Percentiles rank a stretch among this genome's conserved stretches.
Conservation (phyloP, 139 green algal species). For the Chlamydomonas schloesseri region DNA sequence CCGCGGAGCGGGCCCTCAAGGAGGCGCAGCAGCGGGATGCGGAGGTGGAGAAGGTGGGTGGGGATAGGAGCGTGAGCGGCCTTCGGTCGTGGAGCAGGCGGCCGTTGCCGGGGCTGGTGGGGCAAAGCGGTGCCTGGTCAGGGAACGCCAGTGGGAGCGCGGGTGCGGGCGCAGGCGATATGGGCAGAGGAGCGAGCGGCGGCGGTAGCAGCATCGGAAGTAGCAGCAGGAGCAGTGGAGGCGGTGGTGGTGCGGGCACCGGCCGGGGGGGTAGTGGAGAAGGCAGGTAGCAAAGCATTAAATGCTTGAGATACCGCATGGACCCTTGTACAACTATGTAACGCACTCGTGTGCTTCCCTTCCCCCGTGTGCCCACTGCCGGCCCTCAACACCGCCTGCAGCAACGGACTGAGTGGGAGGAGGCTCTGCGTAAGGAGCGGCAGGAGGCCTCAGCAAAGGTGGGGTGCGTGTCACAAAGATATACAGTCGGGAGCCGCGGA, state of each 20-base stretch:
- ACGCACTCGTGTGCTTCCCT: not conserved
- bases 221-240: too few relatives aligned
- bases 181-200: too few relatives aligned
- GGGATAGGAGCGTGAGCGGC: not conserved
- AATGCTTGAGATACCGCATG: too few relatives aligned
- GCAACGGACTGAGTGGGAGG: not conserved
- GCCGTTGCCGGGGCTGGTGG: too few relatives aligned
- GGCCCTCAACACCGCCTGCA: not conserved
- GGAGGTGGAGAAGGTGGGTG: slow-evolving; percentile 17
- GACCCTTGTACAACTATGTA: not conserved
- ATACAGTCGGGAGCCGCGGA: too few relatives aligned
- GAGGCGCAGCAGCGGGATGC: not conserved
- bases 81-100: not conserved
- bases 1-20: slow-evolving; percentile 17
- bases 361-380: not conserved
- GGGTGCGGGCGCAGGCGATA: not conserved
- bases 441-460: not conserved
- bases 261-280: too few relatives aligned
- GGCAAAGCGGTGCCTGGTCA: too few relatives aligned
- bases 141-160: too few relatives aligned
- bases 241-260: too few relatives aligned
- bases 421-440: not conserved
- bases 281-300: too few relatives aligned
- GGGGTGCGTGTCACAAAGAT: too few relatives aligned
- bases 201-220: too few relatives aligned